These are phyloP conservation scores for Porphyridium purpureum DNA, from an alignment of 23 red algal species.

Conservation along the genomic window DNA sequence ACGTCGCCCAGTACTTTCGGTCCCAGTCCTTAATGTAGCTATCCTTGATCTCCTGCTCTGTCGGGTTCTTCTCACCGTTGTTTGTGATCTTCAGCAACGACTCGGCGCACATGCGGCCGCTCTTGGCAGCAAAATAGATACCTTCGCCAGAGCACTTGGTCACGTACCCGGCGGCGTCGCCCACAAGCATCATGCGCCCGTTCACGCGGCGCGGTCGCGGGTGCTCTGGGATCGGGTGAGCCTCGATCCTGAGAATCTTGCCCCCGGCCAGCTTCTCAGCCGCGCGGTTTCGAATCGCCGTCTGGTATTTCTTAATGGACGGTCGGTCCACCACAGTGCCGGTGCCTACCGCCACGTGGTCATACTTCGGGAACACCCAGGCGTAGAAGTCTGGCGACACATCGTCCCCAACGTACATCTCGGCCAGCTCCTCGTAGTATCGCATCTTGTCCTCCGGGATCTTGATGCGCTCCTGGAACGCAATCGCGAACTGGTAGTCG, in stretches of 20 bases:
- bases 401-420: conserved; percentile 99
- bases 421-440: conserved; percentile 96
- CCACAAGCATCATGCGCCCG: conserved; percentile 84
- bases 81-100: conserved; percentile 43
- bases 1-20: conserved; percentile 94
- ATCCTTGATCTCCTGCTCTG: conserved; percentile 64
- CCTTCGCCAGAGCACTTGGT: conserved; percentile 98
- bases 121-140: conserved; percentile 99
- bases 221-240: conserved; percentile 98
- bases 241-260: conserved; percentile 95
- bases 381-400: conserved; percentile 98
- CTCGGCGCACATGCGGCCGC: conserved; percentile 86
- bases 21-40: conserved; percentile 78
- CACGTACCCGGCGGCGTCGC: conserved; percentile 96
- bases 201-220: conserved; percentile 78
- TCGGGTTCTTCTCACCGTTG: conserved; percentile 47
- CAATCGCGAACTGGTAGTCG: conserved; percentile 95
- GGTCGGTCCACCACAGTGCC: conserved; percentile 91
- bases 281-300: conserved; percentile 87
- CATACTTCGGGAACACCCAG: conserved; percentile 99
- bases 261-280: conserved; percentile 74
- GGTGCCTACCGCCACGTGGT: conserved; percentile 96
- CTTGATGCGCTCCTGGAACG: conserved; percentile 99
- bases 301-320: conserved; percentile 90
- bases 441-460: conserved; percentile 93